Base-by-base conservation (phyloP, 495 filamentous ascomycete genomes). In the Talaromyces thailandensis region DNA sequence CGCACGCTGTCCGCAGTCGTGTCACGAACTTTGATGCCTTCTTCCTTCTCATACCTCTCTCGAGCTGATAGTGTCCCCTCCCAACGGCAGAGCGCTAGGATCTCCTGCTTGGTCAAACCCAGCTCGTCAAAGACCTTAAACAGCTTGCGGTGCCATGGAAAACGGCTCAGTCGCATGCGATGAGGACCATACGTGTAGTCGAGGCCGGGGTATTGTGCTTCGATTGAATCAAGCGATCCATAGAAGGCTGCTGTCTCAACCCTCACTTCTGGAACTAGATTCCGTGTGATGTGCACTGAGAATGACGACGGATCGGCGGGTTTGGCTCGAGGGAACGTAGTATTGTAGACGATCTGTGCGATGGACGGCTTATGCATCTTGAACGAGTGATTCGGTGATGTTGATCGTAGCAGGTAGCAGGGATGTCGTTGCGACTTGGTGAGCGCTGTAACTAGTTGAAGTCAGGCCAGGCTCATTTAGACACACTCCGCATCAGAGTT, bases 41-140 rank as follows among this genome's bases (percentile, higher is more conserved):
- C 85, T 68, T 96, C 91, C 48, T 78, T 77, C 75, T 96, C 92
- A 70, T 88, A 96, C 14, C 87, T 84, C 69, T 93, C 86, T 63
- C 91, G 88, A 29, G 92, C 92, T 79, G 88, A 95, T 66, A 88
- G 88, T 58, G 92, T 96, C n/a, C 92, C 92, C 70, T 96, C 91
- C 92, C 92, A 96, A 67, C 88, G 88, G 64, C 92, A 96, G 63
- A 96, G 76, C 12, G 78, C 82, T 1, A 82, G 77, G 64, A 96
- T 95, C 68, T 96, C 92, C 56, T 78, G 74, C 40, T 83, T 75
- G 0, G 92, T 94, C n/a, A 96, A 74, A 40, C 84, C 79, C 21
- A 96, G 81, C 45, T 78, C 79, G 67, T 96, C 90, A 66, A 96
- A 95, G 40, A 86, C 88, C 37, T 84, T 83, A 74, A 96, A 96